Percentiles rank a stretch among this genome's conserved stretches.
phyloP scores from a whole-genome alignment of 73 alveolate species.

The Paramecium primaurelia region DNA sequence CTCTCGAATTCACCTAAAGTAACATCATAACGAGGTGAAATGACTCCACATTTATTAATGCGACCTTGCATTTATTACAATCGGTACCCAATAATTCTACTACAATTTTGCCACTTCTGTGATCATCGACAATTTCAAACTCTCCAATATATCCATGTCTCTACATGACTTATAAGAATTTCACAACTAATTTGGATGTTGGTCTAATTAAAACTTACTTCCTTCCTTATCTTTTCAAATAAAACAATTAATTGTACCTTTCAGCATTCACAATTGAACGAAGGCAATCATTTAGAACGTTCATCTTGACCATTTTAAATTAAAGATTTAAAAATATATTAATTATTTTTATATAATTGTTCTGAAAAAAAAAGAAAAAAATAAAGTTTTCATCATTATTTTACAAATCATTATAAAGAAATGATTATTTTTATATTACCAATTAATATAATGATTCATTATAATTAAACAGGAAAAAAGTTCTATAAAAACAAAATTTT shows the following conservation, averaged over 20 bases:
- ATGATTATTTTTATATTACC: neutral
- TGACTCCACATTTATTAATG: slow-evolving; percentile 96
- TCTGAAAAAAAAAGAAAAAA: neutral
- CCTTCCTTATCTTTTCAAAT: slow-evolving; percentile 25
- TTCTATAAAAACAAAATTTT: neutral
- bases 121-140: slow-evolving; percentile 96
- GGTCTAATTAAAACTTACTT: slow-evolving; percentile 92
- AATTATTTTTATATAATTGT: neutral
- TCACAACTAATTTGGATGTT: slow-evolving; percentile 95
- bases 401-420: neutral
- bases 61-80: slow-evolving; percentile 63
- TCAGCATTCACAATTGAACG: slow-evolving; percentile 96
- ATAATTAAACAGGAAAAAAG: neutral
- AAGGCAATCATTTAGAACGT: slow-evolving; percentile 91
- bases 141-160: slow-evolving; percentile 96
- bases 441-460: neutral
- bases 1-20: slow-evolving; percentile 76
- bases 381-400: neutral
- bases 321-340: slow-evolving; percentile 15
- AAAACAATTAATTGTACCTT: slow-evolving; percentile 85
- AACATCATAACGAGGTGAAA: slow-evolving; percentile 96
- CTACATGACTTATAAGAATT: slow-evolving; percentile 94
- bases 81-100: slow-evolving; percentile 80
- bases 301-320: slow-evolving; percentile 88
- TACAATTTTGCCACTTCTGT: slow-evolving; percentile 95